Evolutionary conservation across 2,329 filamentous ascomycete genomes (phyloP), one percentile per base, ranked within the genome.

Genomic region (Cladophialophora psammophila): DNA sequence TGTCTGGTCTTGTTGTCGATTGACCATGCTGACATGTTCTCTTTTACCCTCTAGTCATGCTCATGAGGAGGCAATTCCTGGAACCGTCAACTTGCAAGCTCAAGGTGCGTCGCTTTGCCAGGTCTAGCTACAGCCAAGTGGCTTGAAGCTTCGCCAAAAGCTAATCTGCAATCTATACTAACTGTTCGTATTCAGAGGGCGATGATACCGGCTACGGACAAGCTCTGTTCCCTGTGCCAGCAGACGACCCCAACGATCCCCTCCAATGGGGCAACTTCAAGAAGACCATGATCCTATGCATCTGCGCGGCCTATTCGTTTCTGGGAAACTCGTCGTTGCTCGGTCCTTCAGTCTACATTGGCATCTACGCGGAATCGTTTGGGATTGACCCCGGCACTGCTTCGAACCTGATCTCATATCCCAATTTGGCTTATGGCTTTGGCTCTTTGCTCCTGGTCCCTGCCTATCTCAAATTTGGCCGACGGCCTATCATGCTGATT

Each of bases 181-280:
- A 67, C 35, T 15, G 20, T 57, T 38, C 35, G 35, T 40, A 13
- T 45, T 8, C 64, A 80, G 86, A 87, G 77, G 86, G 85, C 54
- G 86, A 88, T 71, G 86, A 88, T 70, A 86, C 85, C 0, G 85
- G 79, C 0, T 86, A 86, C 66, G 87, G 87, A 26, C 86, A 88
- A 74, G 86, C 87, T 2, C 79, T 88, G 3, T 88, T 84, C 70
- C 86, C 87, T 1, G 86, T 88, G 0, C 86, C 87, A 1, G 84
- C 86, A 1, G 82, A 87, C 63, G 86, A 88, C 71, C 86, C 86
- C 0, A 88, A 88, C 66, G 86, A 88, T 73, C 86, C 86, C 7
- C 78, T 88, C 9, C 83, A 83, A 74, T 88, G 86, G 87, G 74
- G 84, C 1, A 78, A 76, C 34, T 80, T 77, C 71, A 88, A 87